Evolutionary conservation across 2,329 filamentous ascomycete species (phyloP).

Genomic region (Alternaria hordeiaustralica): DNA sequence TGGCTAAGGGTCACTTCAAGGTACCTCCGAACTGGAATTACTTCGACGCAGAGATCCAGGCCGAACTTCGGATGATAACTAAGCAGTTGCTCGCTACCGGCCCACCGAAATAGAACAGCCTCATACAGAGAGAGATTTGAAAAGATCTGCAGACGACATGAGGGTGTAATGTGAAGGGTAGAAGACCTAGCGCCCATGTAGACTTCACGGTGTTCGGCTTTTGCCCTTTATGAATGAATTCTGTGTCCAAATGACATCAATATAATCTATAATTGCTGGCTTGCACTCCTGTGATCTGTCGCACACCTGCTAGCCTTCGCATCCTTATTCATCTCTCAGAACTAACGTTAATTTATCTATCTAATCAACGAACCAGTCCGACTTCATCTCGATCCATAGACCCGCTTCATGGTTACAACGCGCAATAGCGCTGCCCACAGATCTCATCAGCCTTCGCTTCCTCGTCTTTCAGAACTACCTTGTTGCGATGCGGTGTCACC

Average conservation of each 20-base stretch:
- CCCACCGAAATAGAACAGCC: neutral
- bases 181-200: too few relatives aligned
- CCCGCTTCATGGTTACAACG: neutral
- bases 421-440: fast-evolving
- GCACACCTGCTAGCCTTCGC: neutral
- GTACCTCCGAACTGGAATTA: neutral
- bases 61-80: neutral
- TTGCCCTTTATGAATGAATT: too few relatives aligned
- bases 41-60: neutral
- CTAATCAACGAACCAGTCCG: neutral
- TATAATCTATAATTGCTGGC: too few relatives aligned
- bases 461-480: neutral
- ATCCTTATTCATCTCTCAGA: neutral
- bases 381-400: neutral
- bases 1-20: neutral
- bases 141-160: neutral
- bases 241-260: too few relatives aligned
- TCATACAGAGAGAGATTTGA: neutral
- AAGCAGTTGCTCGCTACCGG: neutral
- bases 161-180: too few relatives aligned
- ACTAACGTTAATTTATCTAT: neutral
- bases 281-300: too few relatives aligned
- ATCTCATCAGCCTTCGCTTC: neutral
- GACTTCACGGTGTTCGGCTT: too few relatives aligned
- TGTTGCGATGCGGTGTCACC: fast-evolving